Evolutionary conservation across 257 asterid genomes (phyloP).

Genomic region (Fraxinus americana): DNA sequence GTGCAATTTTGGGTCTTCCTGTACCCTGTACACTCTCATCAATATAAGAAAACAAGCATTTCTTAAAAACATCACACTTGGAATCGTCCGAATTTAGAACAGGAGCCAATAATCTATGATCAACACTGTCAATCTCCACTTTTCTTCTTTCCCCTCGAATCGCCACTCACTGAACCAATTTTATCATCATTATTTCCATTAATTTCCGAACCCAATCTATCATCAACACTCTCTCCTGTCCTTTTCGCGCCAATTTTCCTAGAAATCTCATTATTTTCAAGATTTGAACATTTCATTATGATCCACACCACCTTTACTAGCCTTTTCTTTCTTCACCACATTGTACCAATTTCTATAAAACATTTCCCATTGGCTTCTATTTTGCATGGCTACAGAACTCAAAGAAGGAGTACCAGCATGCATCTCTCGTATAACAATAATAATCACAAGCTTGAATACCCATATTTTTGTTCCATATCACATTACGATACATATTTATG

Average conservation of each 20-base stretch:
- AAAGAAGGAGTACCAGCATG: constrained; percentile 6
- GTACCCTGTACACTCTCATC: constrained; percentile 9
- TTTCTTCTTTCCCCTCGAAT: constrained; percentile 1
- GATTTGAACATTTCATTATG: not conserved
- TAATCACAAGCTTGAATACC: not conserved
- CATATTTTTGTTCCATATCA: no score
- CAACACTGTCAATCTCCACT: constrained; percentile 5
- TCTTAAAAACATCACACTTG: not conserved
- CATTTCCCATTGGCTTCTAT: constrained; percentile 31
- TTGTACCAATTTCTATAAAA: constrained; percentile 19
- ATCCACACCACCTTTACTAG: not conserved
- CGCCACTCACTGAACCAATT: not conserved
- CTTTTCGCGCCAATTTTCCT: not conserved
- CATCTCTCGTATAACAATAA: constrained; percentile 6
- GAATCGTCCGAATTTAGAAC: constrained; percentile 8
- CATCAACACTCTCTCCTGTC: not conserved
- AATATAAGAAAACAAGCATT: constrained; percentile 4
- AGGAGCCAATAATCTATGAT: constrained; percentile 13
- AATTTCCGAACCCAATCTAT: not conserved
- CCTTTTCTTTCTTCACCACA: constrained; percentile 17
- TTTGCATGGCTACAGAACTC: constrained; percentile 40
- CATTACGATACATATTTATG: not conserved
- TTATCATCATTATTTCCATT: not conserved
- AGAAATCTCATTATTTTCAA: no score
- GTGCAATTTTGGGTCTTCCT: constrained; percentile 11